Base-by-base conservation (phyloP, 345 rosid genomes). In the Syzygium aqueum region DNA sequence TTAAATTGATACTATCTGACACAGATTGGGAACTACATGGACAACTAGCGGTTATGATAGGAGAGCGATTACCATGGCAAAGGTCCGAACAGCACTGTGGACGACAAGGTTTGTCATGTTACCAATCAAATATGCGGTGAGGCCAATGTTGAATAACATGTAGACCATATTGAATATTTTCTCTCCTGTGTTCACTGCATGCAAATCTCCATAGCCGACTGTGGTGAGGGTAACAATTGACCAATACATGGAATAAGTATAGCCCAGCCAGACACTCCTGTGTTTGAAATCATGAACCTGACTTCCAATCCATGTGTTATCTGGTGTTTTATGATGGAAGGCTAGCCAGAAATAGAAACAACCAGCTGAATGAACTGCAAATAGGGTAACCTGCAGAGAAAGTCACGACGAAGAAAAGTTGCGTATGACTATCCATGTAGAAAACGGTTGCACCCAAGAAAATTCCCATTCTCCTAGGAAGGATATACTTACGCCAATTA, bases 61-160 rank as follows among this genome's bases (percentile, higher is more conserved):
- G 27, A 67, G 77, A 87, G 85, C 65, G 46, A 84, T 88, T 92
- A 97, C 99, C 98, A 95, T 93, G 89, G 88, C 85, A 77, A 97
- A 95, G 84, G 97, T 97, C 27, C 91, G 92, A 61, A 91, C 89
- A 9, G 97, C 94, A 8, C 92, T 86, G 86, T 94, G 97, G 92
- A 97, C 99, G n/a, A 97, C 87, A 56, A 97, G 99, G 89, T 94
- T 96, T 63, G 99, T 96, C 98, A 96, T 97, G 96, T 94, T 96
- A 85, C 98, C 99, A 25, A 96, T 97, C 73, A 96, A 91, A 85
- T 96, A 97, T 84, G 99, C 95, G 0, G 96, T 91, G 90, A 97
- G 98, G 33, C 97, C 96, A 83, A 96, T 96, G 91, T 97, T 97
- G 93, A 94, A 95, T 46, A 96, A 92, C 99, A 97, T 96, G 88